A percentile compares a stretch with the other conserved stretches of the same genome.
Evolutionary conservation across 2,329 filamentous ascomycete species (phyloP).

Genomic region (Emericellopsis atlantica): DNA sequence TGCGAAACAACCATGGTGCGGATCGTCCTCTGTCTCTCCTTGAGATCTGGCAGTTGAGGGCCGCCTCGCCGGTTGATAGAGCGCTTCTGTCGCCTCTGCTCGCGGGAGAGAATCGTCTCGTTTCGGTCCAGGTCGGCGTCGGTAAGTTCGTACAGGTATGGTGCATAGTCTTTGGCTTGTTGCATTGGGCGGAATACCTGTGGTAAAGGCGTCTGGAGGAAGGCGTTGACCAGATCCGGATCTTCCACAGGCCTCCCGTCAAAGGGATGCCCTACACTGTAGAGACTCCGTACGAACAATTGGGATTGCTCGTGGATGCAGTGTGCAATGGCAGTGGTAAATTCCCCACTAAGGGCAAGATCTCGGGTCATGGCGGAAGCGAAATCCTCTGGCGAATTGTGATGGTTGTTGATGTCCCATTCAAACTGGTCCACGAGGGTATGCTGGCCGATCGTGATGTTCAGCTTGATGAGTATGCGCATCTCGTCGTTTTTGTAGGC

Average conservation of each 20-base stretch:
- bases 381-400: slow-evolving; percentile 92
- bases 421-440: slow-evolving; percentile 96
- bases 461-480: slow-evolving; percentile 89
- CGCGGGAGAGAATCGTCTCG: slow-evolving; percentile 83
- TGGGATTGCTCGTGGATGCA: slow-evolving; percentile 95
- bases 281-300: slow-evolving; percentile 85
- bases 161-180: slow-evolving; percentile 85
- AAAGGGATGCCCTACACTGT: slow-evolving; percentile 87
- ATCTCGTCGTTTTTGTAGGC: slow-evolving; percentile 99
- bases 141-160: slow-evolving; percentile 86
- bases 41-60: slow-evolving; percentile 87
- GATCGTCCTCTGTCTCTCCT: slow-evolving; percentile 86
- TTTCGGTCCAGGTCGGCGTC: slow-evolving; percentile 83
- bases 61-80: slow-evolving; percentile 90
- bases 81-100: slow-evolving; percentile 88
- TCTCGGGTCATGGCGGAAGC: slow-evolving; percentile 81
- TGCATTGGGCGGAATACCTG: slow-evolving; percentile 83
- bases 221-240: slow-evolving; percentile 72
- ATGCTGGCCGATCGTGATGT: slow-evolving; percentile 92
- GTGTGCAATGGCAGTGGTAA: slow-evolving; percentile 93
- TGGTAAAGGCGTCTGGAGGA: slow-evolving; percentile 72
- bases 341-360: slow-evolving; percentile 84
- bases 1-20: slow-evolving; percentile 86
- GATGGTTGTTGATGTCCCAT: slow-evolving; percentile 95
- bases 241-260: slow-evolving; percentile 91